Evolutionary conservation across 768 basidiomycete genomes (phyloP), one percentile per base, ranked within the genome.

Genomic region (Hypholoma sublateritium): DNA sequence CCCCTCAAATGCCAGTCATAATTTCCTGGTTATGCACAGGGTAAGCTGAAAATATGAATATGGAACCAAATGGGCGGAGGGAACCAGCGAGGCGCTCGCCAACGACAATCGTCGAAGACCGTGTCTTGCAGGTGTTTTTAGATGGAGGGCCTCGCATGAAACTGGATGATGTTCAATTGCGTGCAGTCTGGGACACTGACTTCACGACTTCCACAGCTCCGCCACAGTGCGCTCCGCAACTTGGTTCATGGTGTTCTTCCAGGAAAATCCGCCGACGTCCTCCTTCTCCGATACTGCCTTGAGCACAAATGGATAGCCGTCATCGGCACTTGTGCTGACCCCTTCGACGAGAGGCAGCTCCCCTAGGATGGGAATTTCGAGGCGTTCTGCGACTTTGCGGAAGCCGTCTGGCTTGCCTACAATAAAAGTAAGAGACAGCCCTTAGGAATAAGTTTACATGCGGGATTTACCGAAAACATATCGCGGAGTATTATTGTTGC

Each of bases 281-380:
- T 68, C 65, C 5, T 36, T 34, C 25, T 58, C 55, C 25, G 51
- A 44, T 1, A 64, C 58, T 35, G 24, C 52, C 41, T 36, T 52
- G 36, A 74, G 59, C 1, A 70, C 68, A 55, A 80, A 87, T 2
- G 88, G 85, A 8, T 80, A 66, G 0, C 95, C 93, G 0, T 62
- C 70, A 65, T 96, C 95, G 2, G 91, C 87, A 7, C 84, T 81
- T 8, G 69, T 68, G 64, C 92, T 93, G 14, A 96, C 86, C 0
- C 79, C 83, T 1, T 85, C 78, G 5, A 91, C 87, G 17, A 98
- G 78, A 0, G 94, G 93, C 13, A 98, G 74, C 65, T 93, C 88
- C 0, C 87, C 93, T 16, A 97, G 80, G 2, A 95, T 73, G 14
- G 82, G 73, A 9, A 91, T 76, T 0, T 75, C 72, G 2, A 95